Base-by-base conservation (phyloP, 495 filamentous ascomycete species). In the Penicillium subrubescens region DNA sequence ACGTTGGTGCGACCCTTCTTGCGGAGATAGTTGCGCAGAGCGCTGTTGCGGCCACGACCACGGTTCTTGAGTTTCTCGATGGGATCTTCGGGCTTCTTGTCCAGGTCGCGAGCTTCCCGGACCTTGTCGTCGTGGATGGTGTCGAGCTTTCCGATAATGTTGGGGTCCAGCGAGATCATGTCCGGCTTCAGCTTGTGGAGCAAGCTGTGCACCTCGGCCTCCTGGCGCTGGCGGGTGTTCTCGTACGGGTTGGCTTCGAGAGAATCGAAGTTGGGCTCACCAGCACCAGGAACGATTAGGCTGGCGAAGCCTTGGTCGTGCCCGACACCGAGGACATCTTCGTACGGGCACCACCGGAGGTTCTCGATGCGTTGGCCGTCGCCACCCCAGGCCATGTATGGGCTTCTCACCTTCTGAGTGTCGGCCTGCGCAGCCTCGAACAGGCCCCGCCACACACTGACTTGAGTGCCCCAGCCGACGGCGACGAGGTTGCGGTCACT, bases 191-290 rank as follows among this genome's bases (percentile, higher is more conserved):
- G 81, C 81, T 99, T 99, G 81, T 93, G 92, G 62, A 99, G 86
- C 67, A 99, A 82, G 8, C 84, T 82, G 75, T 89, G 90, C 65
- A 99, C 93, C 73, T 99, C 95, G n/a, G 82, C 85, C 75, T 99
- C 95, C 75, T 94, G 93, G 69, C 94, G 86, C 79, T 97, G 92
- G 74, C 96, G 94, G 61, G 84, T 86, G 62, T 89, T 97, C 77
- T 98, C 96, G 84, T 95, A 97, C n/a, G 96, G 95, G 79, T 99
- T 99, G 60, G 88, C 81, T 75, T 98, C 96, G 14, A 96, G 82
- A 2, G 93, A 90, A 77, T 99, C 95, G 76, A 92, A 97, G 83
- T 98, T 98, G 54, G 95, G 90, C 78, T 99, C 95, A 60, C 95
- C 95, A 19, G 95, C 92, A 29, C 95, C 95, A 31, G 95, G 95